Conservation (phyloP, 805 yeast genomes). For the Candida insectorum region DNA sequence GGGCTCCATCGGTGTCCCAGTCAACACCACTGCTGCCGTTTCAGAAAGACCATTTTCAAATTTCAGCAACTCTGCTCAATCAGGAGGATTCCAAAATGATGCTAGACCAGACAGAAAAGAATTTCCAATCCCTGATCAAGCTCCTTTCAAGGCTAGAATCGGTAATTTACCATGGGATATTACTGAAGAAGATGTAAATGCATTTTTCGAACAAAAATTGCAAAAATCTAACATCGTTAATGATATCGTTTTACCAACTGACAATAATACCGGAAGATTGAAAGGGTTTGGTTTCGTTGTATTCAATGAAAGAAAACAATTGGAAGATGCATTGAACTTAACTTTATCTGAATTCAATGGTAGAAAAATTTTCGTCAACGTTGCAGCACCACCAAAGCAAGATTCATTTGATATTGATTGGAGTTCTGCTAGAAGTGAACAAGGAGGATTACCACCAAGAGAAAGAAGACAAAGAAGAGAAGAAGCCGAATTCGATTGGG, state of each 20-base stretch:
- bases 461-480: conserved; percentile 35
- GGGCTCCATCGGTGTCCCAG: conserved; percentile 56
- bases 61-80: conserved; percentile 17
- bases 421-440: conserved; percentile 31
- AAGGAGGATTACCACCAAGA: conserved; percentile 18
- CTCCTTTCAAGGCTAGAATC: conserved; percentile 91
- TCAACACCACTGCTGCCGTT: conserved; percentile 19
- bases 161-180: conserved; percentile 83
- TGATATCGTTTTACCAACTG: conserved; percentile 72
- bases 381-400: conserved; percentile 55
- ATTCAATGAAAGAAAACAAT: conserved; percentile 41
- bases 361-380: conserved; percentile 51
- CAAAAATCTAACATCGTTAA: conserved; percentile 50
- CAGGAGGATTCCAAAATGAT: conserved; percentile 15
- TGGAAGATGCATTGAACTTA: conserved; percentile 51
- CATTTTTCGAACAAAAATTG: conserved; percentile 58
- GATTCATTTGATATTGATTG: conserved; percentile 46
- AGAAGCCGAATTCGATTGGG: conserved; percentile 62
- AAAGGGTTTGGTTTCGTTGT: conserved; percentile 56
- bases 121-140: conserved; percentile 82
- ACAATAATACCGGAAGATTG: conserved; percentile 57
- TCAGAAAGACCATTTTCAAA: conserved; percentile 28
- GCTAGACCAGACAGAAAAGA: conserved; percentile 55
- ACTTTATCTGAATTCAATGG: conserved; percentile 44
- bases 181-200: conserved; percentile 58